These are phyloP conservation scores for Diaporthe sp. DNA, from an alignment of 2,329 filamentous ascomycete genomes.

Conservation along the genomic window DNA sequence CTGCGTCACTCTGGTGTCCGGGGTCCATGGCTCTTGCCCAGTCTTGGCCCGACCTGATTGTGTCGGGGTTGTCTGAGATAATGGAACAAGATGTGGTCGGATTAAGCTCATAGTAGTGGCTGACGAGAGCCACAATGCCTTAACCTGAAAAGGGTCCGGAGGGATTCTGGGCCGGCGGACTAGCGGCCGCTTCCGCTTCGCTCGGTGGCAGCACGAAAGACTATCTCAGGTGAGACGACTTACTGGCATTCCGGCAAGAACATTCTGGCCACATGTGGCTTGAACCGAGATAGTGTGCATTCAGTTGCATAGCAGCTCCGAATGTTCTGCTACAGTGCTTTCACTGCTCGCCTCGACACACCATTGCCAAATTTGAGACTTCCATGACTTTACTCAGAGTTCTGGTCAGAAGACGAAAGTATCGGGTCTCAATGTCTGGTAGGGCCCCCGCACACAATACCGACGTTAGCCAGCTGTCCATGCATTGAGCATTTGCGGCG, in stretches of 20 bases:
- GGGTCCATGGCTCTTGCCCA: not conserved
- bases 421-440: no score
- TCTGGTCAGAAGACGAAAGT: no score
- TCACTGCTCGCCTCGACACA: no score
- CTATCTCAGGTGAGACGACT: not conserved
- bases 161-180: not conserved
- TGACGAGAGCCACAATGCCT: constrained; percentile 36
- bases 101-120: constrained; percentile 26
- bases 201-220: not conserved
- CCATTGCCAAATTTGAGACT: no score
- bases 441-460: no score
- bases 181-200: constrained; percentile 4
- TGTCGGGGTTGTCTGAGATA: not conserved
- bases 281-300: not conserved
- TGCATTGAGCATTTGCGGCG: no score
- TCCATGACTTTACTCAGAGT: no score
- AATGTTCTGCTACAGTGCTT: not conserved
- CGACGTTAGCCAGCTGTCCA: no score
- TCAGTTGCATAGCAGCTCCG: not conserved
- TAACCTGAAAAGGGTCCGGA: not conserved
- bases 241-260: not conserved
- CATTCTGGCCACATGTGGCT: not conserved
- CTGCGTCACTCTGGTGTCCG: not conserved
- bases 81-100: constrained; percentile 18
- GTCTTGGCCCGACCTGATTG: no score